Evolutionary conservation across 805 yeast genomes (phyloP).

Genomic region (Pichia deserticola): DNA sequence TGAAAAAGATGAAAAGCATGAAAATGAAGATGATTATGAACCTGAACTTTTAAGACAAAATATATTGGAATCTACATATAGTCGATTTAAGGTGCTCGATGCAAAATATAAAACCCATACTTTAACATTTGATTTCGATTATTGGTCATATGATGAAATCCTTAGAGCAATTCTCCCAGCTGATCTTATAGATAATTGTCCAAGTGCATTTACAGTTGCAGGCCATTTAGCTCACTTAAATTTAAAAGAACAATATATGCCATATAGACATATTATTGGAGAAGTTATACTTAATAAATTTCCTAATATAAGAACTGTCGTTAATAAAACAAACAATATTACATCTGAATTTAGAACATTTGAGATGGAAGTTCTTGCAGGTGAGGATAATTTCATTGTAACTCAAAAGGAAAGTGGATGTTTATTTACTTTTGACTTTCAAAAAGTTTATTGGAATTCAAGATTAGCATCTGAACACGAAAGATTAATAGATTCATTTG

Average conservation of each 20-base stretch:
- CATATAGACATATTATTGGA: slow-evolving; percentile 76
- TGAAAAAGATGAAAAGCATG: slow-evolving; percentile 23
- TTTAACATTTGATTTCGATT: slow-evolving; percentile 57
- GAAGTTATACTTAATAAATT: slow-evolving; percentile 86
- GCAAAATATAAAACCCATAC: slow-evolving; percentile 46
- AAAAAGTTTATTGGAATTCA: slow-evolving; percentile 96
- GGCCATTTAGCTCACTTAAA: slow-evolving; percentile 96
- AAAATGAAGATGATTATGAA: background rate
- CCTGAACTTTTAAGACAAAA: slow-evolving; percentile 26
- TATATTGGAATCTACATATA: slow-evolving; percentile 36
- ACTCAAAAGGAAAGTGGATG: slow-evolving; percentile 87
- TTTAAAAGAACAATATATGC: slow-evolving; percentile 74
- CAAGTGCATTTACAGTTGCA: slow-evolving; percentile 85
- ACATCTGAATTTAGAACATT: slow-evolving; percentile 87
- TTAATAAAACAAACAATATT: slow-evolving; percentile 81
- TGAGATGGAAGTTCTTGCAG: slow-evolving; percentile 90
- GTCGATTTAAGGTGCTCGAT: slow-evolving; percentile 29
- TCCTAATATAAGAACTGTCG: slow-evolving; percentile 76
- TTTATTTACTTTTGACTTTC: slow-evolving; percentile 77
- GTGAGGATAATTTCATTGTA: slow-evolving; percentile 66
- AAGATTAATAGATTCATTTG: slow-evolving; percentile 53
- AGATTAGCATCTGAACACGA: slow-evolving; percentile 91
- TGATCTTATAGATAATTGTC: slow-evolving; percentile 59
- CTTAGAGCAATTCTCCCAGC: slow-evolving; percentile 72
- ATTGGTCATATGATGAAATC: slow-evolving; percentile 89